These are phyloP conservation scores for Tolypocladium tundrense DNA, from an alignment of 2,329 filamentous ascomycete genomes.

Conservation along the genomic window DNA sequence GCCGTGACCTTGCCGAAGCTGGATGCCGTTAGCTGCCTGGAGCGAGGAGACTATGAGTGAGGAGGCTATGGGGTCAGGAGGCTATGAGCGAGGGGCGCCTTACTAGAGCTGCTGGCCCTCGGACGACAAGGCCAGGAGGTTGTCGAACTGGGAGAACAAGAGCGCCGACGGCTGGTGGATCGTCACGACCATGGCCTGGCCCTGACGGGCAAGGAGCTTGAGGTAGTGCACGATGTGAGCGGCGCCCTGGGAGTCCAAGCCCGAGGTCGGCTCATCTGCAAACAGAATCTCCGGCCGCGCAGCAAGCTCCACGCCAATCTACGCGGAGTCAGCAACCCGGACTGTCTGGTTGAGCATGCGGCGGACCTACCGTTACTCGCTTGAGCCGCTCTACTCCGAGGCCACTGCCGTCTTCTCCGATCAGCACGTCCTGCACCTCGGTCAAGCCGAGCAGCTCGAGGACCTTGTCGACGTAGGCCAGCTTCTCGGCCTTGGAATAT, in stretches of 20 bases:
- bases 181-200: slow-evolving; percentile 47
- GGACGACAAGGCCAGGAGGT: slow-evolving; percentile 37
- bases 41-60: too few species aligned
- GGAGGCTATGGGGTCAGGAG: too few species aligned
- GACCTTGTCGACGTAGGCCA: slow-evolving; percentile 55
- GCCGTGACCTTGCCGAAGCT: too few species aligned
- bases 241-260: slow-evolving; percentile 44
- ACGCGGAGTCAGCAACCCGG: too few species aligned
- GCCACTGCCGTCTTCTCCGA: slow-evolving; percentile 28
- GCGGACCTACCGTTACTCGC: slow-evolving; percentile 26
- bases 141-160: slow-evolving; percentile 45
- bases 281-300: slow-evolving; percentile 49
- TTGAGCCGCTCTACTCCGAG: slow-evolving; percentile 48
- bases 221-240: slow-evolving; percentile 51
- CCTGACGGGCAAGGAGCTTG: slow-evolving; percentile 45
- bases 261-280: slow-evolving; percentile 48
- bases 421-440: slow-evolving; percentile 50
- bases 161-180: slow-evolving; percentile 47
- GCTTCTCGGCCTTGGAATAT: slow-evolving; percentile 47
- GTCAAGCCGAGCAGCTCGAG: slow-evolving; percentile 55
- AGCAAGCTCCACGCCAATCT: slow-evolving; percentile 41
- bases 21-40: slow-evolving; percentile 28
- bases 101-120: slow-evolving; percentile 27
- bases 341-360: too few species aligned
- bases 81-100: slow-evolving; percentile 3